These are phyloP conservation scores for Ehretia macrophylla DNA, from an alignment of 257 asterid genomes.

Conservation along the genomic window DNA sequence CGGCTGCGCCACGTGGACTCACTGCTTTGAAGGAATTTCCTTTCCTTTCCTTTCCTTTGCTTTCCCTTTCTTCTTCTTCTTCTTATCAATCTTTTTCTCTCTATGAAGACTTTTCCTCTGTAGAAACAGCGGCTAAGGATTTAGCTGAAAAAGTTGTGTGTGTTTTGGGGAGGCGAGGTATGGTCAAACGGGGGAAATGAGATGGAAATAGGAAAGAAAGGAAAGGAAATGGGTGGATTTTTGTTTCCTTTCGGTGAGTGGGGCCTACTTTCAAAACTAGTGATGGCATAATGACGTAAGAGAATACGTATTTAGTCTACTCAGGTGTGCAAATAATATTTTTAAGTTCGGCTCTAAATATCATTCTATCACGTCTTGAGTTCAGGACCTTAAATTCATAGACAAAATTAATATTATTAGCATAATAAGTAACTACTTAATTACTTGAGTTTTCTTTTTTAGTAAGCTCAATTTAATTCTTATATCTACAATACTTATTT, in stretches of 20 bases:
- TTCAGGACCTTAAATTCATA: no score
- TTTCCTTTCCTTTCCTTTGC: not conserved
- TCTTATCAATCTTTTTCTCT: no score
- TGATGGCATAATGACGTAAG: not conserved
- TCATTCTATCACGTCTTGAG: no score
- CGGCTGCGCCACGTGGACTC: constrained; percentile 2
- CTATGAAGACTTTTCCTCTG: not conserved
- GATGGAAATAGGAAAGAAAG: not conserved
- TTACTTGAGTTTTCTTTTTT: no score
- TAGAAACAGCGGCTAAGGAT: not conserved
- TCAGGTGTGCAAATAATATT: no score
- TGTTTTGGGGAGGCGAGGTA: not conserved
- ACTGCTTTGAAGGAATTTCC: not conserved
- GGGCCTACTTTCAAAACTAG: not conserved
- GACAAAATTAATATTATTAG: no score
- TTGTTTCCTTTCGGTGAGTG: not conserved
- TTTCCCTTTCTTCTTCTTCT: no score
- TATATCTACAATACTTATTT: no score
- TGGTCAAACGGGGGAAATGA: constrained; percentile 8
- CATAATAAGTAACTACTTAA: no score
- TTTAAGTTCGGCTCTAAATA: no score
- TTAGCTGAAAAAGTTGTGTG: not conserved
- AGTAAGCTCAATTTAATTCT: no score
- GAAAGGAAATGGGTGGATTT: not conserved
- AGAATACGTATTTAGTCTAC: no score